phyloP scores from a whole-genome alignment of 2,329 filamentous ascomycete species.

The Talaromyces verruculosus region DNA sequence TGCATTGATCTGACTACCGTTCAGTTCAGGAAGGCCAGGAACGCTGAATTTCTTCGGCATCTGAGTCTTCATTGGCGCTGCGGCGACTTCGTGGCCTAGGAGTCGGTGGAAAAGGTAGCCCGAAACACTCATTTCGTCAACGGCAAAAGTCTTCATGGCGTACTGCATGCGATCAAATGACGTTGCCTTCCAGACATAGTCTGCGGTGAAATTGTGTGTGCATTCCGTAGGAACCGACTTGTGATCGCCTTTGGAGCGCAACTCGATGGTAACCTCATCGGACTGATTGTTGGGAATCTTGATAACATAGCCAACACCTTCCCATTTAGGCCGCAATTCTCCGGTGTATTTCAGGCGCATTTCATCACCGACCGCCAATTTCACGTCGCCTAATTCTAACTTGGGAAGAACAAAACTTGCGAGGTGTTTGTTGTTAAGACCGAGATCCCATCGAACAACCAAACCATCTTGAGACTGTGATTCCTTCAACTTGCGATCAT shows the following conservation, averaged over 20 bases:
- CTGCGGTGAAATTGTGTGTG: slow-evolving; percentile 95
- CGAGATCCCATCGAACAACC: slow-evolving; percentile 89
- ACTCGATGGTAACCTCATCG: slow-evolving; percentile 91
- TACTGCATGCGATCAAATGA: slow-evolving; percentile 99
- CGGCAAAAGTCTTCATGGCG: slow-evolving; percentile 98
- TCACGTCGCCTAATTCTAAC: slow-evolving; percentile 95
- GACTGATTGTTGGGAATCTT: slow-evolving; percentile 99
- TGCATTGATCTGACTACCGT: slow-evolving; percentile 91
- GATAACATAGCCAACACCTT: slow-evolving; percentile 97
- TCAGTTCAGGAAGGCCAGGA: slow-evolving; percentile 88
- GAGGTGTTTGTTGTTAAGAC: slow-evolving; percentile 94
- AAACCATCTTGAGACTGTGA: slow-evolving; percentile 96
- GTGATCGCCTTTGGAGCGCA: slow-evolving; percentile 91
- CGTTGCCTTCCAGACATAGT: slow-evolving; percentile 99
- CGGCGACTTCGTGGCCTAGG: slow-evolving; percentile 89
- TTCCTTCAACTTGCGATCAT: slow-evolving; percentile 98
- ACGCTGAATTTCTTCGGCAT: slow-evolving; percentile 97
- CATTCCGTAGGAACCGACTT: slow-evolving; percentile 95
- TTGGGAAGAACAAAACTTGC: slow-evolving; percentile 96
- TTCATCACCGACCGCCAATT: slow-evolving; percentile 94
- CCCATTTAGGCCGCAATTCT: slow-evolving; percentile 87
- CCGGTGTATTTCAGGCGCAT: slow-evolving; percentile 98
- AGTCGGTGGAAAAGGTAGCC: slow-evolving; percentile 98
- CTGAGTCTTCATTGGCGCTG: slow-evolving; percentile 91
- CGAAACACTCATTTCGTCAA: slow-evolving; percentile 97